Conservation (phyloP, 2,329 filamentous ascomycete genomes). For the Nectriaceae sp. region DNA sequence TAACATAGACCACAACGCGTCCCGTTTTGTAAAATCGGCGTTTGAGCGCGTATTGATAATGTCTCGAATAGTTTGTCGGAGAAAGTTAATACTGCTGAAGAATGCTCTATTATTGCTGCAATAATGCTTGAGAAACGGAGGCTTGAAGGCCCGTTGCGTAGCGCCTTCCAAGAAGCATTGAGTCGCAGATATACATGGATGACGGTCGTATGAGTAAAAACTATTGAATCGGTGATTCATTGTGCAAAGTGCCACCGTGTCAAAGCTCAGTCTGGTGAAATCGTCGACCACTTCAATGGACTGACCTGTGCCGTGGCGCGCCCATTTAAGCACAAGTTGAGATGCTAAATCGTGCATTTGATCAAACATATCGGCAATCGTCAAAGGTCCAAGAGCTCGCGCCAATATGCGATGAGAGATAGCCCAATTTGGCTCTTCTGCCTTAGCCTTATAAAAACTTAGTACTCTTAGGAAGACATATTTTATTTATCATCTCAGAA, state of each 20-base stretch:
- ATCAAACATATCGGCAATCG: constrained; percentile 45
- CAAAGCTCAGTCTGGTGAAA: constrained; percentile 63
- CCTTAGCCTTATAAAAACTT: no score
- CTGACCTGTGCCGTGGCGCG: constrained; percentile 40
- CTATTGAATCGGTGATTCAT: constrained; percentile 64
- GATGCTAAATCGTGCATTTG: constrained; percentile 63
- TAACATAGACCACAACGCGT: constrained; percentile 69
- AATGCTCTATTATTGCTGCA: constrained; percentile 51
- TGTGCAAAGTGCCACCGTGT: constrained; percentile 61
- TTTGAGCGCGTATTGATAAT: not conserved
- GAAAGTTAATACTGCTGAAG: not conserved
- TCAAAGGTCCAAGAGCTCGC: constrained; percentile 62
- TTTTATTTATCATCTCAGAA: no score
- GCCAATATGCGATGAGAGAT: no score
- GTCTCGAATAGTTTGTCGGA: not conserved
- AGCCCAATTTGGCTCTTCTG: no score
- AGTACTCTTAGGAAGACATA: no score
- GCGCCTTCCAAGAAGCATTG: not conserved
- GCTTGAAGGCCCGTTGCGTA: constrained; percentile 19
- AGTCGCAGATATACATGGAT: constrained; percentile 22
- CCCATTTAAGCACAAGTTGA: constrained; percentile 61
- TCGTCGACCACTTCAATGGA: constrained; percentile 56
- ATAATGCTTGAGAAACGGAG: constrained; percentile 45
- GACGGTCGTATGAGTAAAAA: constrained; percentile 46
- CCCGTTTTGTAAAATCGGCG: constrained; percentile 41